Percentiles rank a stretch among this genome's conserved stretches.
Evolutionary conservation across 2,329 filamentous ascomycete genomes (phyloP).

Genomic region (Colletotrichum lindemuthianum): DNA sequence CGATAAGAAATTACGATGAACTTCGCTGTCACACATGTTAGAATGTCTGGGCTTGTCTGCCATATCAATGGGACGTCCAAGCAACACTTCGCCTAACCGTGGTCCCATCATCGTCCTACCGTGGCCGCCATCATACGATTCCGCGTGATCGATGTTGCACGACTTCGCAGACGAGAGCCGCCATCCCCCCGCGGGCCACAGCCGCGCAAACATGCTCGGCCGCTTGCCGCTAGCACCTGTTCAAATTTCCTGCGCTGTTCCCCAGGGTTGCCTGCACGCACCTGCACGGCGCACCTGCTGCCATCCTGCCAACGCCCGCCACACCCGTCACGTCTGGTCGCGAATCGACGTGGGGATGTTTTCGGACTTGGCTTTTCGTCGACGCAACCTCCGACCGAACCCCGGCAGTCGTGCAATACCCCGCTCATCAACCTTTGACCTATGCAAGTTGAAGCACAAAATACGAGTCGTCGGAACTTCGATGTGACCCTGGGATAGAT

Average conservation of each 20-base stretch:
- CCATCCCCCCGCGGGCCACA: not conserved
- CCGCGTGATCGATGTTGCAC: constrained; percentile 21
- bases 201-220: constrained; percentile 14
- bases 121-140: constrained; percentile 22
- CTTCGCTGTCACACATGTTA: too few species aligned
- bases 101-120: constrained; percentile 9
- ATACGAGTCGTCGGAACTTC: constrained; percentile 20
- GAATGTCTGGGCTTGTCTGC: not conserved
- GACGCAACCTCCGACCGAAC: constrained; percentile 1
- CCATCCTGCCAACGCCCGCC: constrained; percentile 22
- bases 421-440: constrained; percentile 29
- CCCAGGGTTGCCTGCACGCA: constrained; percentile 25
- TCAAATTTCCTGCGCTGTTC: constrained; percentile 25
- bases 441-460: constrained; percentile 10
- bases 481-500: constrained; percentile 17
- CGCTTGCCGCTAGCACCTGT: constrained; percentile 20
- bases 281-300: constrained; percentile 3
- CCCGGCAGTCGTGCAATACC: constrained; percentile 7
- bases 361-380: constrained; percentile 9
- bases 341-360: constrained; percentile 21
- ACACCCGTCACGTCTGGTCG: constrained; percentile 31
- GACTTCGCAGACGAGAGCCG: constrained; percentile 16
- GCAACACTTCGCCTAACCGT: constrained; percentile 17
- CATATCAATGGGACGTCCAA: constrained; percentile 20
- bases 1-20: too few species aligned